These are phyloP conservation scores for Microcyclosporella mali DNA, from an alignment of 2,329 filamentous ascomycete species.

Conservation along the genomic window DNA sequence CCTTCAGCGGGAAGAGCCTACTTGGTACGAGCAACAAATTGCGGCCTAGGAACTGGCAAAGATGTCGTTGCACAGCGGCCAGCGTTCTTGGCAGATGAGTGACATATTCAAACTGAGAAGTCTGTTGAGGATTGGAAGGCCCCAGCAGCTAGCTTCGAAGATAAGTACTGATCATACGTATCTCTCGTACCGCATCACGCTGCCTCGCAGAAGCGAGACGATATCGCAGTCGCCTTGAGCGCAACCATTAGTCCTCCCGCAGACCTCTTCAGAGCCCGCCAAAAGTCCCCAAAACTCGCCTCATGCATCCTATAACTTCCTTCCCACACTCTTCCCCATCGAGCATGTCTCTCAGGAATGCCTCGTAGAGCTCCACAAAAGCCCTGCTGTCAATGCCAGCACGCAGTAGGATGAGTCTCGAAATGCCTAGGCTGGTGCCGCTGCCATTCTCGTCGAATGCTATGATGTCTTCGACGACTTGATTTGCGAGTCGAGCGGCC, in stretches of 20 bases:
- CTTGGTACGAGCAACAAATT: constrained; percentile 42
- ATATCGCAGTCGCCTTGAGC: background rate
- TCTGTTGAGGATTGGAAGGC: too few species aligned
- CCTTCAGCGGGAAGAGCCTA: constrained; percentile 72
- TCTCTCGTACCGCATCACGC: too few species aligned
- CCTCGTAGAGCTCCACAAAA: constrained; percentile 2
- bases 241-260: background rate
- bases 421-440: background rate
- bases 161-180: too few species aligned
- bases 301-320: background rate
- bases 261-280: background rate
- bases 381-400: background rate
- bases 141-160: too few species aligned
- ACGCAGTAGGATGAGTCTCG: background rate
- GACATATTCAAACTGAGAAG: too few species aligned
- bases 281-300: background rate
- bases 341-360: background rate
- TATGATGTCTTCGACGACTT: constrained; percentile 3
- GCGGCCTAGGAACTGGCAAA: constrained; percentile 14
- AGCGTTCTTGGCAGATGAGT: too few species aligned
- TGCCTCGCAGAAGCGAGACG: too few species aligned
- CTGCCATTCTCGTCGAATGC: background rate
- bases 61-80: background rate
- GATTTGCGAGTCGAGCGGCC: constrained; percentile 1
- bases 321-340: background rate